Evolutionary conservation across 805 yeast genomes (phyloP).

Genomic region (Myxozyma geophila): DNA sequence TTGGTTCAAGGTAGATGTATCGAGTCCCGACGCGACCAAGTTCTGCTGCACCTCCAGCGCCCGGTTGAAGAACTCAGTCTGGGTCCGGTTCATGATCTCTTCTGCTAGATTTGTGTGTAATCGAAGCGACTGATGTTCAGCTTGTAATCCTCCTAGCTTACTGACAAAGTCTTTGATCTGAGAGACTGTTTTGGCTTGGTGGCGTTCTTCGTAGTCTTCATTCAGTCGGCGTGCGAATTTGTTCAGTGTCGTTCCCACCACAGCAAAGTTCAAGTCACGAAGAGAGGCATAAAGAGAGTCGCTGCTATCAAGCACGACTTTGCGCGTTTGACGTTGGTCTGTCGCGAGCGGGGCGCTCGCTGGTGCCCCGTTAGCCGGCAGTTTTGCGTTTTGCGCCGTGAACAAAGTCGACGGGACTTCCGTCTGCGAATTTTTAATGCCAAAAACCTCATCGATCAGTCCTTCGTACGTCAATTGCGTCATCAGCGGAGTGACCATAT

Average conservation of each 20-base stretch:
- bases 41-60: conserved; percentile 71
- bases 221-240: conserved; percentile 72
- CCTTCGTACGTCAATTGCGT: conserved; percentile 85
- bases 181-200: conserved; percentile 59
- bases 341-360: conserved; percentile 10
- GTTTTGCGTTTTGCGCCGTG: conserved; percentile 19
- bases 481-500: conserved; percentile 69
- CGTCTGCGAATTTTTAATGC: conserved; percentile 46
- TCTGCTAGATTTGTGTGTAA: conserved; percentile 49
- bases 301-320: conserved; percentile 41
- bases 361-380: conserved; percentile 10
- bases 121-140: conserved; percentile 67
- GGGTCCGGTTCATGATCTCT: conserved; percentile 36
- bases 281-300: conserved; percentile 59
- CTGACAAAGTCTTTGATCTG: conserved; percentile 76
- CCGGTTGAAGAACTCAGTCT: conserved; percentile 47
- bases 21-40: conserved; percentile 59
- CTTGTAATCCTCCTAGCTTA: conserved; percentile 67
- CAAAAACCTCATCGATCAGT: conserved; percentile 71
- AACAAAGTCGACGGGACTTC: conserved; percentile 42
- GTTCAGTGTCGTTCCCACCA: conserved; percentile 75
- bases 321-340: conserved; percentile 30
- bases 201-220: conserved; percentile 64
- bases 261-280: conserved; percentile 73
- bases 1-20: conserved; percentile 47